These are phyloP conservation scores for Zangia roseola DNA, from an alignment of 768 basidiomycete species.

Conservation along the genomic window DNA sequence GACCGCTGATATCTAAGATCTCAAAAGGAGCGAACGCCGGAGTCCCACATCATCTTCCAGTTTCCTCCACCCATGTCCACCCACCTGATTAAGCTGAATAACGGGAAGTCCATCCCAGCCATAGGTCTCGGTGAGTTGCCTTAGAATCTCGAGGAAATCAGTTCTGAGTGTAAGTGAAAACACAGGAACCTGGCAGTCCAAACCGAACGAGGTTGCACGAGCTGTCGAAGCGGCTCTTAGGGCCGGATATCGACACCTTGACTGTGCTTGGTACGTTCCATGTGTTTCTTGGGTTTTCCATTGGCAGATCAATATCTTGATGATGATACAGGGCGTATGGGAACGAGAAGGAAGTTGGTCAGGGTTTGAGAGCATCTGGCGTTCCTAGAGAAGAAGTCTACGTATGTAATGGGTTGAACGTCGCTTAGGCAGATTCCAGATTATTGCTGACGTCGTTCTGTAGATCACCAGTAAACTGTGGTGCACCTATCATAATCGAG, in stretches of 20 bases:
- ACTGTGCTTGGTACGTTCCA: conserved; percentile 54
- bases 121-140: conserved; percentile 54
- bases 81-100: conserved; percentile 60
- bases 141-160: conserved; percentile 14
- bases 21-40: background rate
- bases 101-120: conserved; percentile 52
- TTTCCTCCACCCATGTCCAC: conserved; percentile 30
- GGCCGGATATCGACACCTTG: conserved; percentile 76
- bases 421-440: background rate
- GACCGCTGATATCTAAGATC: conserved; percentile 10
- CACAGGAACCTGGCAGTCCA: conserved; percentile 79
- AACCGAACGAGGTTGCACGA: conserved; percentile 62
- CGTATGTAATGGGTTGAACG: conserved; percentile 34
- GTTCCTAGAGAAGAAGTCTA: conserved; percentile 74
- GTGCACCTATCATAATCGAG: conserved; percentile 66
- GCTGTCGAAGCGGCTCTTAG: conserved; percentile 78
- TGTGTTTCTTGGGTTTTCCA: background rate
- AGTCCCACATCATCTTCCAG: conserved; percentile 1
- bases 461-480: conserved; percentile 75
- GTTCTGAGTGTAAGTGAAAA: background rate
- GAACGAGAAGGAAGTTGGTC: conserved; percentile 83
- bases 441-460: background rate
- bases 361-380: conserved; percentile 74
- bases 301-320: conserved; percentile 19
- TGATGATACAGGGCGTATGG: conserved; percentile 52